Conservation (phyloP, 1,139 yeast species). For the Magnusiomyces ingens region DNA sequence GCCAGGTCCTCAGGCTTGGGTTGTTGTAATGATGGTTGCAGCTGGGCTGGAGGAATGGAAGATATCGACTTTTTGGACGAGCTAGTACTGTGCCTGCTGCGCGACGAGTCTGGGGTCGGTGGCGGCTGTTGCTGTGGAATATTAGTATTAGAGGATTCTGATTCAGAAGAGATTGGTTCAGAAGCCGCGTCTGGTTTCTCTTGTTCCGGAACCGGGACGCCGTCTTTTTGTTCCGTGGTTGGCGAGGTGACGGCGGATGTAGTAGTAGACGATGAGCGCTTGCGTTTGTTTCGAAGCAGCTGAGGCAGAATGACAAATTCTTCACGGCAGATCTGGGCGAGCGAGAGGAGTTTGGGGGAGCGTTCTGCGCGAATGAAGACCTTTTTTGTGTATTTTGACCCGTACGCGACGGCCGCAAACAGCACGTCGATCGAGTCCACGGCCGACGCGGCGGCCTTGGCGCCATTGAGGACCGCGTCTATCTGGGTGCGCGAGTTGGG, state of each 20-base stretch:
- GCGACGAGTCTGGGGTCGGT: no score
- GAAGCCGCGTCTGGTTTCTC: no score
- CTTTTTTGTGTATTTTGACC: conserved; percentile 49
- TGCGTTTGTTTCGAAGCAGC: conserved; percentile 27
- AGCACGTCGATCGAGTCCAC: conserved; percentile 31
- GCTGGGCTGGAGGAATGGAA: neutral
- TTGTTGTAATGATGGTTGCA: no score
- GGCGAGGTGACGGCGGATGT: conserved; percentile 22
- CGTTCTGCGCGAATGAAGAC: conserved; percentile 52
- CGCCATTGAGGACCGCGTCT: conserved; percentile 54
- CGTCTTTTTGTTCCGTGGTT: neutral
- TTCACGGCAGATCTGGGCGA: conserved; percentile 66
- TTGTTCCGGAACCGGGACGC: neutral
- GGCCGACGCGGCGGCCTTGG: conserved; percentile 52
- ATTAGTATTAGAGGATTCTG: no score
- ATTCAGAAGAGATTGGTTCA: no score
- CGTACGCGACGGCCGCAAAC: conserved; percentile 31
- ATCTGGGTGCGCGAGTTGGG: conserved; percentile 44
- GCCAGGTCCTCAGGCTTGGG: neutral
- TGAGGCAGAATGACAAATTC: conserved; percentile 45
- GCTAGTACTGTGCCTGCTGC: neutral
- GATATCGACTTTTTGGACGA: neutral
- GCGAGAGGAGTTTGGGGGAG: conserved; percentile 53
- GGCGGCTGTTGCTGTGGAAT: no score
- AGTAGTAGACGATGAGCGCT: conserved; percentile 35